Evolutionary conservation across 352 stramenopile species (phyloP).

Genomic region (Phytophthora ramorum): DNA sequence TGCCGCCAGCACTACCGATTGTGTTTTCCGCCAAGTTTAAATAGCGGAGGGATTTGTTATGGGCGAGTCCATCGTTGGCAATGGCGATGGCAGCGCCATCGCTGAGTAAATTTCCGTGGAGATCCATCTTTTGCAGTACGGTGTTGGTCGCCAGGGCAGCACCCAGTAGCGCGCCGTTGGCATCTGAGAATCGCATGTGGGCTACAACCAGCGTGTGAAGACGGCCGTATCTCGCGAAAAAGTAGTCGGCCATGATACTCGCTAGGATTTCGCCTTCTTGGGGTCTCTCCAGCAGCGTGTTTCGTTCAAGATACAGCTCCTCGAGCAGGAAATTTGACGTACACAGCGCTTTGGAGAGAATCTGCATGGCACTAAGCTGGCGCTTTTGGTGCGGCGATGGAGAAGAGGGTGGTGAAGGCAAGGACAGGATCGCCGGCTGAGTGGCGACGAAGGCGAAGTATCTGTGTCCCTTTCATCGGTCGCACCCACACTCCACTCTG

Average conservation of each 20-base stretch:
- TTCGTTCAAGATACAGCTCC: conserved; percentile 67
- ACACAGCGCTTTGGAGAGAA: conserved; percentile 45
- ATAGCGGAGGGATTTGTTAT: conserved; percentile 51
- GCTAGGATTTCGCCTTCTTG: conserved; percentile 47
- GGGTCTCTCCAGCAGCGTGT: conserved; percentile 36
- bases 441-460: background rate
- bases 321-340: conserved; percentile 71
- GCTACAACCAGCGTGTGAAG: conserved; percentile 53
- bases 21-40: conserved; percentile 72
- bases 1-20: conserved; percentile 55
- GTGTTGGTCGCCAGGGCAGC: conserved; percentile 67
- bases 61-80: conserved; percentile 45
- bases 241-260: conserved; percentile 68
- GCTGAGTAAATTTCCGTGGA: conserved; percentile 63
- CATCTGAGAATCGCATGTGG: conserved; percentile 54
- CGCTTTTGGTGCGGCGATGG: conserved; percentile 19
- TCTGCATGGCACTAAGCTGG: conserved; percentile 35
- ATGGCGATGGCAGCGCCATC: conserved; percentile 50
- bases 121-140: conserved; percentile 55
- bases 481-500: background rate
- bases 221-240: conserved; percentile 74
- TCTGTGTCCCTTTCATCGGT: background rate
- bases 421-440: conserved; percentile 1
- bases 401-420: conserved; percentile 18
- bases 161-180: conserved; percentile 42